A percentile compares a stretch with the other conserved stretches of the same genome.
phyloP scores from a whole-genome alignment of 805 yeast genomes.

The Kluyveromyces siamensis region DNA sequence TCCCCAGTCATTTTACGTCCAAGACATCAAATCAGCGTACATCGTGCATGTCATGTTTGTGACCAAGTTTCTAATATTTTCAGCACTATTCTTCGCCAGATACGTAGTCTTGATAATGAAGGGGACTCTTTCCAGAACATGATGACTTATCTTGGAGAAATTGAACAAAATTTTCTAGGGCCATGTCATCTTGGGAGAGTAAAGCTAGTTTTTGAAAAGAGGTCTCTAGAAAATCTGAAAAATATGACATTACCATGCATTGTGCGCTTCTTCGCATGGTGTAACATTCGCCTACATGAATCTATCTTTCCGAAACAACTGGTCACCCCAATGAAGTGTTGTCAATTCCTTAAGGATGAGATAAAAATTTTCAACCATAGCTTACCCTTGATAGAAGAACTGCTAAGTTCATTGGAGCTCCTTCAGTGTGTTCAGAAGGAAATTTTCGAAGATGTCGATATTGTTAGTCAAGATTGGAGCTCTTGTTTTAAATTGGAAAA shows the following conservation, averaged over 20 bases:
- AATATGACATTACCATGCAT: conserved; percentile 6
- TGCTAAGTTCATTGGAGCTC: background rate
- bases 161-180: background rate
- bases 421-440: background rate
- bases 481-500: background rate
- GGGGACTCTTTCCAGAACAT: background rate
- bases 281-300: background rate
- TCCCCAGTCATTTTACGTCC: background rate
- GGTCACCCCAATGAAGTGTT: background rate
- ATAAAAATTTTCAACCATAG: background rate
- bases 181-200: background rate
- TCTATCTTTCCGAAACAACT: background rate
- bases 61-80: background rate
- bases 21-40: background rate
- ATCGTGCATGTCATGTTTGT: background rate
- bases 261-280: conserved; percentile 8
- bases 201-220: background rate
- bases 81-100: background rate
- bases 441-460: background rate
- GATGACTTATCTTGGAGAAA: background rate
- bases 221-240: conserved; percentile 4
- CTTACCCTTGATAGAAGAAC: background rate
- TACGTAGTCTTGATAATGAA: background rate
- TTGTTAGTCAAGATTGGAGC: background rate
- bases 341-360: background rate